Percentiles rank a stretch among this genome's conserved stretches.
phyloP scores from a whole-genome alignment of 495 filamentous ascomycete genomes.

The Aspergillus sparsus region DNA sequence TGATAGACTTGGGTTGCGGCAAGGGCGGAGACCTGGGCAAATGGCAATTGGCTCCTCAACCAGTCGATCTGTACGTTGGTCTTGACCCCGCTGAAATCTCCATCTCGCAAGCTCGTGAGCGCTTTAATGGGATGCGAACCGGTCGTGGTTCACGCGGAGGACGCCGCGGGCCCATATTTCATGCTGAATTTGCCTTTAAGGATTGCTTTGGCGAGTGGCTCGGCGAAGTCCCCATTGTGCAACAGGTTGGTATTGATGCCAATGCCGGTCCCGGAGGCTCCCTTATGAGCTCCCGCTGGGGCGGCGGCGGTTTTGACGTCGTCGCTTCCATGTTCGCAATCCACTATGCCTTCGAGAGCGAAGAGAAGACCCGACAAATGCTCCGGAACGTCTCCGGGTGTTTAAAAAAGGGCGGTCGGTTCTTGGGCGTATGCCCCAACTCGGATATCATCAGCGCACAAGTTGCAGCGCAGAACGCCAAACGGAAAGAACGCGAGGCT shows the following conservation, averaged over 20 bases:
- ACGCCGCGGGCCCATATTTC: conserved; percentile 68
- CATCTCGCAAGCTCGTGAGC: conserved; percentile 82
- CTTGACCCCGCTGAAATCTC: conserved; percentile 89
- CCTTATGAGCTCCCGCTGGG: conserved; percentile 58
- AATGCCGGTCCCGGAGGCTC: conserved; percentile 61
- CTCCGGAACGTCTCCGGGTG: conserved; percentile 86
- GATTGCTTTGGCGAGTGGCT: conserved; percentile 87
- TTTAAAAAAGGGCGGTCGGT: conserved; percentile 89
- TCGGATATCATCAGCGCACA: conserved; percentile 77
- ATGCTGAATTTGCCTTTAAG: conserved; percentile 81
- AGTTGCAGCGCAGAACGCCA: conserved; percentile 65
- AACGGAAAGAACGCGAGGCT: conserved; percentile 49
- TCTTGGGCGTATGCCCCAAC: conserved; percentile 91
- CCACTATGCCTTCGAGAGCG: conserved; percentile 96
- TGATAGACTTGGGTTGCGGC: conserved; percentile 93
- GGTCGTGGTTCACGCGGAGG: conserved; percentile 54
- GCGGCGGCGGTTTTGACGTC: conserved; percentile 86
- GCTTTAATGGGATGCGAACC: conserved; percentile 74
- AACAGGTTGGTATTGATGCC: conserved; percentile 79
- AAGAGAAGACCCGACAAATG: conserved; percentile 87
- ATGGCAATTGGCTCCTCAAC: conserved; percentile 87
- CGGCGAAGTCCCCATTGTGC: conserved; percentile 72
- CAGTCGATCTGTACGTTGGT: conserved; percentile 86
- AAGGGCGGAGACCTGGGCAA: conserved; percentile 95
- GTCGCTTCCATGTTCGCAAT: conserved; percentile 99